Base-by-base conservation (phyloP, 192 early-diverging fungal species). In the Coemansia sp. region DNA sequence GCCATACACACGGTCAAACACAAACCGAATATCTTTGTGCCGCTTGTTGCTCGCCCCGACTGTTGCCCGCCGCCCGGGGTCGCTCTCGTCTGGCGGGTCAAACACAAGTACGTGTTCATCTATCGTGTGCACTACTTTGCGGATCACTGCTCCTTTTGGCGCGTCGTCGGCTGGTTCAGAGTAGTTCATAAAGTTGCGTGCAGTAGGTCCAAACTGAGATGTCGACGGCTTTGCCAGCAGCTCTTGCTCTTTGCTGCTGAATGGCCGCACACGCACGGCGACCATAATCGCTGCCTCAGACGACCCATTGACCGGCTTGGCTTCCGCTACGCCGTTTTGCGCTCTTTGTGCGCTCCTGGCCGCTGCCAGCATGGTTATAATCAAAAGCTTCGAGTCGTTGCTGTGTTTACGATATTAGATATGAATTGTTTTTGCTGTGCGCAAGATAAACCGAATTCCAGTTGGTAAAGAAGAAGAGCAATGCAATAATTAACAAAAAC, bases 1-100 rank as follows among this genome's bases (percentile, higher is more conserved):
- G 60, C 82, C 73, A 65, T 92, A 95, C 12, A 94, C 90, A 0
- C 82, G 70, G 69, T 95, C 93, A 68, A 92, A 94, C 3, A 82
- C 86, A 69, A 85, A 89, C 32, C 87, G 80, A 67, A 94, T 73
- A 35, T 87, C 85, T 73, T 89, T 88, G 74, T 89, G 85, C 27
- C 88, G 57, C 38, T 86, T 85, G 67, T 88, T 85, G 53, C 89
- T 69, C 58, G 90, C 66, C 0, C 70, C 76, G 50, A 72, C 58
- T 47, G 64, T 48, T 48, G 78, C 52, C 57, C 67, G 49, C 73
- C 79, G 70, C 71, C 32, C 32, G 8, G 72, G 85, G 58, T 68
- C 72, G 56, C 73, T 66, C 45, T 85, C 85, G 23, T 85, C 85
- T 12, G 84, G 86, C 0, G 91, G 89, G 63, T 95, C 93, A 53